Evolutionary conservation across 2,329 filamentous ascomycete species (phyloP).

Genomic region (Elsinoe perseae): DNA sequence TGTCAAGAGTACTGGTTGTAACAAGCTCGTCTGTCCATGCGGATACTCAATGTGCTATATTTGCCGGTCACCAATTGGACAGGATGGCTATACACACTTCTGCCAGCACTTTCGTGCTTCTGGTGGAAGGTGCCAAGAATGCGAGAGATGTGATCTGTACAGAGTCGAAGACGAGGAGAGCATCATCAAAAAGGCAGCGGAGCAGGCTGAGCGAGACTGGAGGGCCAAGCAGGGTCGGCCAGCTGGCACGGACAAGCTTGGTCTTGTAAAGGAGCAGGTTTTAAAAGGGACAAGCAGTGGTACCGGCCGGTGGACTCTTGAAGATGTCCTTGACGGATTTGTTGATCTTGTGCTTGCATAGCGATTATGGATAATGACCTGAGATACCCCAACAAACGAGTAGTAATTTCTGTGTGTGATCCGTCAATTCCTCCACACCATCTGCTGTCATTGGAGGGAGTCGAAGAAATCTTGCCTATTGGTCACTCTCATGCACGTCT

Average conservation of each 20-base stretch:
- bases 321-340: constrained; percentile 22
- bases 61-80: constrained; percentile 58
- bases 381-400: background rate
- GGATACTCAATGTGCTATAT: constrained; percentile 98
- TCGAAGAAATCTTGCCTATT: background rate
- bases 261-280: constrained; percentile 22
- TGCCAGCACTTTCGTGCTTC: constrained; percentile 90
- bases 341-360: constrained; percentile 21
- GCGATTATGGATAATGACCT: background rate
- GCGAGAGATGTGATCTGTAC: constrained; percentile 52
- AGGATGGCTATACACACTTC: constrained; percentile 84
- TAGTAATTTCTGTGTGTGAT: background rate
- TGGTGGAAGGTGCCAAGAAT: constrained; percentile 67
- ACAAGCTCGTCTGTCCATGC: constrained; percentile 91
- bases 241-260: constrained; percentile 9
- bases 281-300: constrained; percentile 19
- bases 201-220: constrained; percentile 40
- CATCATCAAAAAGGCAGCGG: constrained; percentile 35
- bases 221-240: constrained; percentile 32
- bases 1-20: constrained; percentile 89
- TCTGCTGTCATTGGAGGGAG: background rate
- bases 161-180: constrained; percentile 41
- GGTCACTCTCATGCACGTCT: background rate
- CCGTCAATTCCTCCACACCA: background rate
- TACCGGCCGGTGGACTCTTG: constrained; percentile 18